Conservation (phyloP, 768 basidiomycete genomes). For the Omphalotus guepiniiformis region DNA sequence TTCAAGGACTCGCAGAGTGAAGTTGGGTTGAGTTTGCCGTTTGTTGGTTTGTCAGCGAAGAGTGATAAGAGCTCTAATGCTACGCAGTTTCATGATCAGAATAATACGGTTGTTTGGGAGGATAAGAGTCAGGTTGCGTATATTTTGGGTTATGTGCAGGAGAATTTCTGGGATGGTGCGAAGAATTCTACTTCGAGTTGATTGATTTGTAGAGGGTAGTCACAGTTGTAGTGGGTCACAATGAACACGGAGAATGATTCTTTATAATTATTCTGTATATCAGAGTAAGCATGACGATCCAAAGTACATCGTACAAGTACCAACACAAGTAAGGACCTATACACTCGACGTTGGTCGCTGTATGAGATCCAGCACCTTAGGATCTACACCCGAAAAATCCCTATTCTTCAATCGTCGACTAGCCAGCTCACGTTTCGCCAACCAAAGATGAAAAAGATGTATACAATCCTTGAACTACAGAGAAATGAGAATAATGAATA, state of each 20-base stretch:
- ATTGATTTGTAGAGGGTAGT: too few species aligned
- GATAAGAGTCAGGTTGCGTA: neutral
- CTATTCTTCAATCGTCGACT: conserved; percentile 43
- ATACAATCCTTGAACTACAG: conserved; percentile 34
- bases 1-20: neutral
- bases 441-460: conserved; percentile 40
- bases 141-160: neutral
- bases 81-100: neutral
- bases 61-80: neutral
- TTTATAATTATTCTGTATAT: too few species aligned
- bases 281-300: too few species aligned
- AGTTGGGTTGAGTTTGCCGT: neutral
- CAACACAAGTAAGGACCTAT: too few species aligned
- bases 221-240: too few species aligned
- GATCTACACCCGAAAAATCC: conserved; percentile 44
- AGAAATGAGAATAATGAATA: neutral
- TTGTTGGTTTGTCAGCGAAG: neutral
- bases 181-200: too few species aligned
- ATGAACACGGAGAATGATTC: too few species aligned
- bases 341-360: neutral
- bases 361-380: conserved; percentile 41
- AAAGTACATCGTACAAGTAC: too few species aligned
- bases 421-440: conserved; percentile 45
- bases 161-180: neutral
- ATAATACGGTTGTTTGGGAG: neutral